Conservation (phyloP, 352 stramenopile genomes). For the Pythium apleroticum region DNA sequence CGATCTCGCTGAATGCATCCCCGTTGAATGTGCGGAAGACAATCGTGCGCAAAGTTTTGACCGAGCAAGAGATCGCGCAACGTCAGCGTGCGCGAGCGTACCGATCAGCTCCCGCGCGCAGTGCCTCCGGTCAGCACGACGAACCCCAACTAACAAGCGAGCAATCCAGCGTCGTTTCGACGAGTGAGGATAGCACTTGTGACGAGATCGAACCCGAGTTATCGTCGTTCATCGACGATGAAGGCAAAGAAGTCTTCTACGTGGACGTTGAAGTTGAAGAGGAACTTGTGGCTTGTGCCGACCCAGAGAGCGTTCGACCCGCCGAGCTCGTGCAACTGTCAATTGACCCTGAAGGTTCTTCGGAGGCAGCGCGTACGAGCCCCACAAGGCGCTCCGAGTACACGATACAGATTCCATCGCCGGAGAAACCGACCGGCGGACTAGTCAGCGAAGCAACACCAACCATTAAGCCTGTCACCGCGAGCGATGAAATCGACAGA, state of each 20-base stretch:
- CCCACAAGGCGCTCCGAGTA: slow-evolving; percentile 3
- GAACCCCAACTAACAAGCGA: neutral
- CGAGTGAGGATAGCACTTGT: neutral
- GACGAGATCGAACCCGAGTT: neutral
- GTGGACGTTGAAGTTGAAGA: slow-evolving; percentile 32
- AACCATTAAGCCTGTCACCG: neutral
- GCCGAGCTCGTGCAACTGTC: neutral
- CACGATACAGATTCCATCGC: slow-evolving; percentile 18
- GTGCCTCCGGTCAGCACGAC: neutral
- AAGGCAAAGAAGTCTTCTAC: slow-evolving; percentile 30
- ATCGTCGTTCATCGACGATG: slow-evolving; percentile 28
- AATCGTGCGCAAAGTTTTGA: slow-evolving; percentile 40
- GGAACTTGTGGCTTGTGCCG: neutral
- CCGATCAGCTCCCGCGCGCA: neutral
- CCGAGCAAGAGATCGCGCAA: slow-evolving; percentile 34
- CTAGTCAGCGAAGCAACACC: neutral
- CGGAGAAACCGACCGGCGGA: neutral
- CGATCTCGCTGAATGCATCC: neutral
- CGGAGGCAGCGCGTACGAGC: neutral
- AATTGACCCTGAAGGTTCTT: neutral
- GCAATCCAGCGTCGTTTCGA: neutral
- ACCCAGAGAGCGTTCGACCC: neutral
- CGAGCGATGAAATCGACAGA: slow-evolving; percentile 24
- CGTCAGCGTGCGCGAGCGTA: slow-evolving; percentile 5
- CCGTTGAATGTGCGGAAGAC: slow-evolving; percentile 32